Conservation (phyloP, 1,284 basidiomycete genomes). For the Papiliotrema terrestris region DNA sequence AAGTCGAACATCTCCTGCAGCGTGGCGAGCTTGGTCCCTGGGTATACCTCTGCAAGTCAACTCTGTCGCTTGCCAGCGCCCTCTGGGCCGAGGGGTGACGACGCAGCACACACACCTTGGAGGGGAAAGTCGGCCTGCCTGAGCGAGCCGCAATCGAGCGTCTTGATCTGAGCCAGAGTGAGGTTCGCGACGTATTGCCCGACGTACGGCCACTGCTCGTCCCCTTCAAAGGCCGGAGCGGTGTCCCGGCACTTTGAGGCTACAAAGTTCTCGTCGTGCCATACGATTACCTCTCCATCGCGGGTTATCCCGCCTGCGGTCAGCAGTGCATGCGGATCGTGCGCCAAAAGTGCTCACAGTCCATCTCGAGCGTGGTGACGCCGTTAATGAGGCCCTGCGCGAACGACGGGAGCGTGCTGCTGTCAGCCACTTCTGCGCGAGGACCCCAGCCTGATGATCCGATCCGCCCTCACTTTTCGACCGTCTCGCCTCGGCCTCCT, state of each 20-base stretch:
- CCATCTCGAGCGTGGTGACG: conserved; percentile 68
- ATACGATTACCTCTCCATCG: conserved; percentile 71
- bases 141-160: conserved; percentile 71
- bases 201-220: conserved; percentile 49
- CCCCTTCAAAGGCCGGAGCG: conserved; percentile 47
- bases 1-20: conserved; percentile 70
- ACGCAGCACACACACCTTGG: conserved; percentile 47
- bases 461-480: conserved; percentile 18
- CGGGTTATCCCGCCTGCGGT: conserved; percentile 36
- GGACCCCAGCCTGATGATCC: too few species aligned
- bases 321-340: background rate
- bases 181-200: conserved; percentile 71
- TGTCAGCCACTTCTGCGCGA: background rate
- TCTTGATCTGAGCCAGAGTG: conserved; percentile 70
- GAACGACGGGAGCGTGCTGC: conserved; percentile 22
- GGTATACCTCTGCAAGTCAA: conserved; percentile 28
- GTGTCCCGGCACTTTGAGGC: conserved; percentile 66
- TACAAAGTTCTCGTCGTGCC: conserved; percentile 69
- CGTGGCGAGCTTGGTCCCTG: conserved; percentile 66
- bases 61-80: background rate
- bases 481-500: conserved; percentile 63
- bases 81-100: too few species aligned
- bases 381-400: conserved; percentile 69
- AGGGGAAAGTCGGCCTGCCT: conserved; percentile 61
- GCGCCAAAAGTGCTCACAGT: conserved; percentile 35